Base-by-base conservation (phyloP, 169 alveolate genomes). In the Cryptosporidium bovis region DNA sequence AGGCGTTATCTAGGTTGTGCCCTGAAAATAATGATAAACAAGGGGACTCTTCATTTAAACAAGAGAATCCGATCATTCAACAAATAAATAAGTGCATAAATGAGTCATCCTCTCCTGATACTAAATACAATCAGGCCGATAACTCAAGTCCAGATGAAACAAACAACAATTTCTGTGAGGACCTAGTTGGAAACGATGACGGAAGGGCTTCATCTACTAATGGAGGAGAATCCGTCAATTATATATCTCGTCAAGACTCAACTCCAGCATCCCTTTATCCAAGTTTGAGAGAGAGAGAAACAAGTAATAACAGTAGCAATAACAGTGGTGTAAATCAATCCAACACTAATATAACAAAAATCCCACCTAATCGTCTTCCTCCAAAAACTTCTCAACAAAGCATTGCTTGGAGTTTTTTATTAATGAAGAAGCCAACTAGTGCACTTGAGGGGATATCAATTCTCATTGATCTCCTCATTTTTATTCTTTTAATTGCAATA, bases 351-450 rank as follows among this genome's bases (percentile, higher is more conserved):
- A 8, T 16, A 10, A 34, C 16, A 15, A 46, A 34, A 7, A 77
- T 77, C 27, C 87, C 87, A n/a, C 64, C 46, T 15, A 31, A 77
- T 51, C 27, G 87, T 1, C 62, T 58, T 10, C 87, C 87, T 36
- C 87, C 87, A 15, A 60, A 20, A 44, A 62, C 51, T 27, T 40
- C 65, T 27, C 87, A 60, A 40, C 69, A 77, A 40, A 60, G 69
- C 33, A 77, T 77, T 62, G 69, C 87, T 27, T 77, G 87, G 87
- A 58, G 64, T 18, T 48, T 62, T 10, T 24, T 77, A 27, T 60
- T 77, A 10, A 40, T 77, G n/a, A 77, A 48, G 29, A 77, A 29
- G 33, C 87, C 87, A 5, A 48, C 87, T 15, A 77, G 56, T 44
- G 31, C 64, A 44, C 50, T 60, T 4, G 87, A 77, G 16, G 69